Base-by-base conservation (phyloP, 805 yeast genomes). In the Saturnispora zaruensis region DNA sequence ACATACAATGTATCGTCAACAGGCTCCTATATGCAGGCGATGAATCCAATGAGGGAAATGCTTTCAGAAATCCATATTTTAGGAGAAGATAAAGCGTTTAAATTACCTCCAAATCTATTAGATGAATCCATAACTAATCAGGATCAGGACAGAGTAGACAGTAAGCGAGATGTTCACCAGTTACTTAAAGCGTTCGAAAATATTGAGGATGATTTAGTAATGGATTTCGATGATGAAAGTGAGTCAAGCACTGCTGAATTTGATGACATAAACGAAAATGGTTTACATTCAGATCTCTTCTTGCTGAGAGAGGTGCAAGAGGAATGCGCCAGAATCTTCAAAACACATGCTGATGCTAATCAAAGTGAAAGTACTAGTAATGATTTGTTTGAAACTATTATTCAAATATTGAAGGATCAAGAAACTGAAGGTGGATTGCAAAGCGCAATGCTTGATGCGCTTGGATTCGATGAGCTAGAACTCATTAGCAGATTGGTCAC, bases 401-500 rank as follows among this genome's bases (percentile, higher is more conserved):
- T 67, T 42, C 45, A 58, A 57, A 66, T 68, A 0, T 45, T 78
- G 3, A 57, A 60, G 2, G 58, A 71, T 0, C 68, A 69, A 18
- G 55, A 67, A 6, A 66, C 73, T 8, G 83, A 80, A 40, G 84
- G 78, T 33, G 80, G 77, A 36, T 59, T 86, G 11, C 96, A 90
- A 59, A 79, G 86, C 5, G 68, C 78, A 6, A 66, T 93, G 40
- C 80, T 87, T 52, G 96, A 89, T 62, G 71, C 87, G 6, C 64
- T 93, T 1, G 99, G 99, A 0, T 84, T 81, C 57, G 96, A 88
- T 24, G 85, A 87, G 60, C 75, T 93, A 53, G 96, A 88, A 48
- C 66, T 90, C 45, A 85, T 90, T 8, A 74, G 88, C 1, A 75
- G 72, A 42, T 66, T 88, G 11, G 63, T 87, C 4, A 75, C 75